Evolutionary conservation across 495 filamentous ascomycete species (phyloP), one percentile per base, ranked within the genome.

Genomic region (Lasiosphaeria miniovina): DNA sequence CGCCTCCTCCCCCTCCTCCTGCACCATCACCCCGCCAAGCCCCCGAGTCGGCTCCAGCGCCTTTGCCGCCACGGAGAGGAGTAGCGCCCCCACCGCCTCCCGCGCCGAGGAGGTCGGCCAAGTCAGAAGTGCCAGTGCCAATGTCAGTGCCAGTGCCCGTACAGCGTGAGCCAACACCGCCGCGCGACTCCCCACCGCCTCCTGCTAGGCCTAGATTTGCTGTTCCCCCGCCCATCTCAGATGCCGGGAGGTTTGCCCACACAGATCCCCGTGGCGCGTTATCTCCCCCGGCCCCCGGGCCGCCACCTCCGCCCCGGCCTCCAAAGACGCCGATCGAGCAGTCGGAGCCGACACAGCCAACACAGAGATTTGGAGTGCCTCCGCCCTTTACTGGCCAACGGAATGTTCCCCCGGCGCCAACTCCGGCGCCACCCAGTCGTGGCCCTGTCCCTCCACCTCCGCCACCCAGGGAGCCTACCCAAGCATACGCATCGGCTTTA

Each of bases 61-160:
- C 81, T 6, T 71, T 46, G 43, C 43, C 80, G 46, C 82, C 87
- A 41, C 80, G 76, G 72, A 80, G 89, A 68, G 90, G 89, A 49
- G 83, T 87, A 17, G 87, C 90, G 15, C 93, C 93, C 54, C 90
- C 93, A 11, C 93, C 91, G 15, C 93, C 94, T 11, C 90, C 92
- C 55, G 79, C 90, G 32, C 74, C 79, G 36, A 85, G 92, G 61
- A 84, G 90, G 68, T 83, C 84, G 57, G 74, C 74, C 58, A 75
- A 65, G 68, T 46, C 50, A 49, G 69, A 74, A 49, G 49, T 75
- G 60, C 61, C 75, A 57, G 64, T 66, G 24, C 24, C 24, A 57
- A 64, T 66, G 24, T 2, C 24, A 24, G 24, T 24, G 24, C 24
- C 24, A 49, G 49, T 75, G 60, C 61, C 75, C 55, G 64, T 66